A percentile compares a stretch with the other conserved stretches of the same genome.
Evolutionary conservation across 257 asterid species (phyloP).

Genomic region (Solanum chmielewskii): DNA sequence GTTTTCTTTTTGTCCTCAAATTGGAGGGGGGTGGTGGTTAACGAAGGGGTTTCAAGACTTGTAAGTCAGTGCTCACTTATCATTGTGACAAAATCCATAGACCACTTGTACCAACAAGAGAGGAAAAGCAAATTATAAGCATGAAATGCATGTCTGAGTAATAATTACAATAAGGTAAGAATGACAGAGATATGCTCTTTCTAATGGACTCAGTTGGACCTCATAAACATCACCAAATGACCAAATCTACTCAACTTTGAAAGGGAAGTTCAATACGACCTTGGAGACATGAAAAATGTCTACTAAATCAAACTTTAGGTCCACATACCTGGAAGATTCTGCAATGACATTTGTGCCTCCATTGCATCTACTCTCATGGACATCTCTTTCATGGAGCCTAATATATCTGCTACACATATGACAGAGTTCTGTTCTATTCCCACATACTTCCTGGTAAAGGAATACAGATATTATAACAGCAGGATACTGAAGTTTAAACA

Average conservation of each 20-base stretch:
- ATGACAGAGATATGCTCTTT: neutral
- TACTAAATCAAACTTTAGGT: neutral
- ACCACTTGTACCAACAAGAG: neutral
- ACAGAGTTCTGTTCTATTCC: constrained; percentile 84
- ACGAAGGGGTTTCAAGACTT: neutral
- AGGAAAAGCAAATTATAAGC: neutral
- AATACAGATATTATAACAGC: constrained; percentile 1
- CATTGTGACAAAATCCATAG: neutral
- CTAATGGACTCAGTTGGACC: neutral
- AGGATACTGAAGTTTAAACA: neutral
- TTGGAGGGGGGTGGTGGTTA: neutral
- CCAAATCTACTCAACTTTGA: neutral
- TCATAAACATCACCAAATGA: neutral
- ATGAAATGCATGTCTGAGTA: neutral
- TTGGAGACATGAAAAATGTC: neutral
- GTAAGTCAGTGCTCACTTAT: neutral
- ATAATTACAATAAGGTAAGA: neutral
- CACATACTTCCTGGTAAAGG: constrained; percentile 71
- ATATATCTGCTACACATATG: constrained; percentile 64
- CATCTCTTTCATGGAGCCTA: constrained; percentile 66
- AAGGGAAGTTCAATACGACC: neutral
- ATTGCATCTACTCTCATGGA: constrained; percentile 63
- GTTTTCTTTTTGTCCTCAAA: neutral
- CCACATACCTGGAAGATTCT: constrained; percentile 77
- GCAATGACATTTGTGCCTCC: constrained; percentile 40